Conservation (phyloP, 768 basidiomycete species). For the Boletus pseudo-olivaceus region DNA sequence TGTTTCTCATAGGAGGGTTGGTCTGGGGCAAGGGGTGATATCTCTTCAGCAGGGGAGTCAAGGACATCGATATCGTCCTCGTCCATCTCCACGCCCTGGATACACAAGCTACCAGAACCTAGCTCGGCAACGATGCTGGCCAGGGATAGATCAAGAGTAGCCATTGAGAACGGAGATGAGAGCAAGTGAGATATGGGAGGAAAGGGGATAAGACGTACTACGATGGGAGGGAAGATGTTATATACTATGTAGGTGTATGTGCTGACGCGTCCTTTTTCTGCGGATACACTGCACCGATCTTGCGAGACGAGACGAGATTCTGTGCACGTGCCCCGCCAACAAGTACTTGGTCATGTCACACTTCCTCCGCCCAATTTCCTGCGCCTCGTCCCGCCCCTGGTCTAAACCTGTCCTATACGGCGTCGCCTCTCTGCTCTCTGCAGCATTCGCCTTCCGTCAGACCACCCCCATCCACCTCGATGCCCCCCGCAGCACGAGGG, state of each 20-base stretch:
- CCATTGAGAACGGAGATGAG: constrained; percentile 22
- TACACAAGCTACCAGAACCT: constrained; percentile 20
- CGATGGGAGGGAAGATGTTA: not conserved
- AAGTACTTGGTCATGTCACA: constrained; percentile 7
- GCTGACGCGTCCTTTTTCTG: constrained; percentile 30
- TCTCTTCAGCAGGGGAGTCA: constrained; percentile 39
- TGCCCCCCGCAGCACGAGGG: constrained; percentile 24
- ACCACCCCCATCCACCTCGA: constrained; percentile 43
- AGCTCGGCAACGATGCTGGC: constrained; percentile 27
- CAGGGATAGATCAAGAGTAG: constrained; percentile 16
- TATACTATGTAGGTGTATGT: constrained; percentile 8
- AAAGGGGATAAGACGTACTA: constrained; percentile 27
- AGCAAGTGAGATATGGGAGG: constrained; percentile 11
- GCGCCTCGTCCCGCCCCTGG: constrained; percentile 7
- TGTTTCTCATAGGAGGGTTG: constrained; percentile 53
- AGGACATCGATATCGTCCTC: constrained; percentile 51
- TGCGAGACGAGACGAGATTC: not conserved
- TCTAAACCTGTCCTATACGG: constrained; percentile 31
- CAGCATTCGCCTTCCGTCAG: constrained; percentile 27
- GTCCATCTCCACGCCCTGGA: constrained; percentile 44
- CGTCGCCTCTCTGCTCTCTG: constrained; percentile 32
- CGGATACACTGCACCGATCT: not conserved
- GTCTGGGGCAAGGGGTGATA: constrained; percentile 18
- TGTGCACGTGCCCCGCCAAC: constrained; percentile 11
- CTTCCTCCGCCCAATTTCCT: not conserved